Percentiles rank a stretch among this genome's conserved stretches.
Evolutionary conservation across 2,329 filamentous ascomycete genomes (phyloP).

Genomic region (Microcyclospora tardicrescens): DNA sequence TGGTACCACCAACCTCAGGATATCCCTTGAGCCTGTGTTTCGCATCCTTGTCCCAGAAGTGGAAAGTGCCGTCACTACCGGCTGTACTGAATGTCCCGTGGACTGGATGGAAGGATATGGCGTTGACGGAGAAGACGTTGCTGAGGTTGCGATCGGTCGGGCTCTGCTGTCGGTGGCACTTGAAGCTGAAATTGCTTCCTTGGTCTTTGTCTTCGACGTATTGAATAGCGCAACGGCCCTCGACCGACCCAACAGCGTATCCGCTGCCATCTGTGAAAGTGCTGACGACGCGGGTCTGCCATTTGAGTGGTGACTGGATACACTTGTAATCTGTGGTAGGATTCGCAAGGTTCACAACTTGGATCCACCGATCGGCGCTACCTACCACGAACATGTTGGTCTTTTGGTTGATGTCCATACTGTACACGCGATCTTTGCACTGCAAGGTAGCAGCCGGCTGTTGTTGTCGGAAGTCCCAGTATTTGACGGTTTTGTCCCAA

Average conservation of each 20-base stretch:
- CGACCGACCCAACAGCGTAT: conserved; percentile 91
- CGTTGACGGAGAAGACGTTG: conserved; percentile 90
- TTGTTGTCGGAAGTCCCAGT: conserved; percentile 65
- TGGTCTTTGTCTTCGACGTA: conserved; percentile 92
- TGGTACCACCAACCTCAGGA: conserved; percentile 53
- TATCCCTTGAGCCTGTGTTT: conserved; percentile 53
- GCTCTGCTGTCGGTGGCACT: conserved; percentile 82
- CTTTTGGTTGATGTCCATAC: conserved; percentile 71
- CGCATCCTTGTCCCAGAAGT: conserved; percentile 70
- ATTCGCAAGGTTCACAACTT: conserved; percentile 81
- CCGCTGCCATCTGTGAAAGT: conserved; percentile 84
- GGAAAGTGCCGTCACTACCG: conserved; percentile 89
- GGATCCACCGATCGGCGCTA: conserved; percentile 91
- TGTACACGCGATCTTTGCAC: conserved; percentile 71
- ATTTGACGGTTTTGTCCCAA: conserved; percentile 84
- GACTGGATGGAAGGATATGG: conserved; percentile 91
- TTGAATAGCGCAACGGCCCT: conserved; percentile 93
- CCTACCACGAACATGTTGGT: conserved; percentile 72
- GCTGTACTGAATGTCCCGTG: conserved; percentile 98
- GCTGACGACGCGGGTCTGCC: conserved; percentile 90
- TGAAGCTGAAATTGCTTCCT: conserved; percentile 90
- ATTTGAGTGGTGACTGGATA: conserved; percentile 89
- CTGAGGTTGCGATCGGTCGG: conserved; percentile 51
- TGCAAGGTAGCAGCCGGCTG: conserved; percentile 52
- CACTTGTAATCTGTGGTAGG: conserved; percentile 92